Conservation (phyloP, 345 rosid genomes). For the Eucalyptus marginata region DNA sequence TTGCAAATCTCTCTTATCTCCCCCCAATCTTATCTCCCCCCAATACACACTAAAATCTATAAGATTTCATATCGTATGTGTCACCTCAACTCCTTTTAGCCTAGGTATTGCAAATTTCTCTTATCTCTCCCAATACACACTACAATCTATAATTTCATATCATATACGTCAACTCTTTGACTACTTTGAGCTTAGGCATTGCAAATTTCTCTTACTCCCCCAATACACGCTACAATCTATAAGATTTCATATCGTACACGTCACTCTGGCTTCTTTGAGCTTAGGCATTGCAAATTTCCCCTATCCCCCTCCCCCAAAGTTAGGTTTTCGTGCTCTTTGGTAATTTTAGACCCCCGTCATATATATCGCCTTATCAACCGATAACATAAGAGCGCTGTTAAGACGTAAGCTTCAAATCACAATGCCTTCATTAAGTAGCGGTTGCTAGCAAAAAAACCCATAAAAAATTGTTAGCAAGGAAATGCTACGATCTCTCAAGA, state of each 20-base stretch:
- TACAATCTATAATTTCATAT: not conserved
- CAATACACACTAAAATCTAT: not conserved
- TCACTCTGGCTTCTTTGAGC: not conserved
- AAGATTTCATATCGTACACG: not conserved
- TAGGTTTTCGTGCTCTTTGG: not conserved
- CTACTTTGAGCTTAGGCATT: not conserved
- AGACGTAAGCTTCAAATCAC: not conserved
- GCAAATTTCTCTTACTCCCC: not conserved
- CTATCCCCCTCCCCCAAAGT: not conserved
- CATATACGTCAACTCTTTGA: too few relatives aligned
- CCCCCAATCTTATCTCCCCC: too few relatives aligned
- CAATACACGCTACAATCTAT: not conserved
- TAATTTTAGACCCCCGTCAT: not conserved
- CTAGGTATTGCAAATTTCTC: not conserved
- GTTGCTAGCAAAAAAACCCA: not conserved
- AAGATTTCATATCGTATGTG: not conserved
- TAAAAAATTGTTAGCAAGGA: not conserved
- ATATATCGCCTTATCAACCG: not conserved
- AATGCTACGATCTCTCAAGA: not conserved
- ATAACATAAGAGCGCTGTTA: not conserved
- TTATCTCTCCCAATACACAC: not conserved
- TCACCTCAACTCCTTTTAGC: rapidly evolving
- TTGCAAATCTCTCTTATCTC: not conserved
- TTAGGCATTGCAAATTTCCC: not conserved
- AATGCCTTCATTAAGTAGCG: not conserved